phyloP scores from a whole-genome alignment of 495 filamentous ascomycete genomes.

The Penicillium herquei region DNA sequence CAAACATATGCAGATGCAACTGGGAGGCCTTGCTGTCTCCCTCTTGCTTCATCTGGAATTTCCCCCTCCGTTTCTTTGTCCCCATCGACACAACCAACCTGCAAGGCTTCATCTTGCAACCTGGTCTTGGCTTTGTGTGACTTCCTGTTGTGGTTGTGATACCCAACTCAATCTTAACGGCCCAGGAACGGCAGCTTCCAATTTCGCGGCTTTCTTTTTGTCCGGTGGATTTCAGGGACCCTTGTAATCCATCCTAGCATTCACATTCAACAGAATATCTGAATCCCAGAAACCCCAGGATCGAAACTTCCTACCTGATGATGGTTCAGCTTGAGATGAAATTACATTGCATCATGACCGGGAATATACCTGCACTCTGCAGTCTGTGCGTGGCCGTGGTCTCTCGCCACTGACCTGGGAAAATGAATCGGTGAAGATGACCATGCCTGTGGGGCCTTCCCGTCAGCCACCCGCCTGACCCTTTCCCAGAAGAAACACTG shows the following conservation, averaged over 20 bases:
- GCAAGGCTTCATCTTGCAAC: neutral
- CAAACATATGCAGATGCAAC: no score
- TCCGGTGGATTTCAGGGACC: neutral
- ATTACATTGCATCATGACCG: neutral
- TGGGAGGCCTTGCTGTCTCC: neutral
- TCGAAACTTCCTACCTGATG: neutral
- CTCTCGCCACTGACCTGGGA: neutral
- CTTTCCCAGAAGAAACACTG: neutral
- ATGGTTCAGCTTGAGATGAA: neutral
- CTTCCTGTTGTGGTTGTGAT: constrained; percentile 8
- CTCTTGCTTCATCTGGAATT: neutral
- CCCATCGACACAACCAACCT: neutral
- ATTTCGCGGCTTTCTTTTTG: neutral
- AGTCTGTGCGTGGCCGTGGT: neutral
- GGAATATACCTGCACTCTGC: neutral
- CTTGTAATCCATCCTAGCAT: neutral
- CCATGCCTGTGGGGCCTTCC: neutral
- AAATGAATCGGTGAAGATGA: constrained; percentile 2
- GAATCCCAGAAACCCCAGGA: neutral
- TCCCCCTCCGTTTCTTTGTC: neutral
- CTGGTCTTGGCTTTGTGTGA: constrained; percentile 6
- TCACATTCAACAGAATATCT: neutral
- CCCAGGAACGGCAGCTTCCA: constrained; percentile 6
- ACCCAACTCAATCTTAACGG: constrained; percentile 9
- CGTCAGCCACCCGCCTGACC: constrained; percentile 2